Evolutionary conservation across 108 stramenopile genomes (phyloP).

Genomic region (Nannochloropsis gaditana): DNA sequence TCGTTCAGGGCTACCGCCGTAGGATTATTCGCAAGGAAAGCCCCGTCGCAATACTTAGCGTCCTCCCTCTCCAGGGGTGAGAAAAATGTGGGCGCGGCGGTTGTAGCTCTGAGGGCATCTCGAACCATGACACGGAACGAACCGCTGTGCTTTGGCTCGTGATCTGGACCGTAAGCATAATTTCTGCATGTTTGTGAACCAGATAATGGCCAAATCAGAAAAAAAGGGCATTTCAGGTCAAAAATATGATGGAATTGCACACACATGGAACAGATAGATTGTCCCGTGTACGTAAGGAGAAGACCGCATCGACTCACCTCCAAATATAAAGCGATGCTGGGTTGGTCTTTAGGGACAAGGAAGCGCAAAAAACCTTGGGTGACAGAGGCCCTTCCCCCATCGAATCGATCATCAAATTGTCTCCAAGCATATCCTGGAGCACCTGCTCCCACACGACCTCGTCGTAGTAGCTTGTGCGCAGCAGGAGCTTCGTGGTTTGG

Average conservation of each 20-base stretch:
- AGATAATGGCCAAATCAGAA: neutral
- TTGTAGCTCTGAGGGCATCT: conserved; percentile 51
- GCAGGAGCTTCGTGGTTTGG: conserved; percentile 34
- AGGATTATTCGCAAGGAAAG: conserved; percentile 55
- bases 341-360: conserved; percentile 52
- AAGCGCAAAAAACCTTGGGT: conserved; percentile 34
- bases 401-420: conserved; percentile 35
- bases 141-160: conserved; percentile 32
- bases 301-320: conserved; percentile 18
- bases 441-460: conserved; percentile 21
- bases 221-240: neutral
- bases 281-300: neutral
- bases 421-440: conserved; percentile 36
- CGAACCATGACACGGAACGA: conserved; percentile 47
- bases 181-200: neutral
- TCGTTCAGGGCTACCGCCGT: conserved; percentile 53
- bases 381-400: conserved; percentile 26
- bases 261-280: neutral
- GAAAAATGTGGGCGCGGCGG: conserved; percentile 57
- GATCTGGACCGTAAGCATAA: neutral
- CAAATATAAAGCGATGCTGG: conserved; percentile 31
- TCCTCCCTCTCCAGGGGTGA: conserved; percentile 49
- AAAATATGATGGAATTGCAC: neutral
- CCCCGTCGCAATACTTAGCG: conserved; percentile 36
- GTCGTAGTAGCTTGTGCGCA: conserved; percentile 37